Conservation (phyloP, 345 rosid species). For the Eucalyptus sp. region DNA sequence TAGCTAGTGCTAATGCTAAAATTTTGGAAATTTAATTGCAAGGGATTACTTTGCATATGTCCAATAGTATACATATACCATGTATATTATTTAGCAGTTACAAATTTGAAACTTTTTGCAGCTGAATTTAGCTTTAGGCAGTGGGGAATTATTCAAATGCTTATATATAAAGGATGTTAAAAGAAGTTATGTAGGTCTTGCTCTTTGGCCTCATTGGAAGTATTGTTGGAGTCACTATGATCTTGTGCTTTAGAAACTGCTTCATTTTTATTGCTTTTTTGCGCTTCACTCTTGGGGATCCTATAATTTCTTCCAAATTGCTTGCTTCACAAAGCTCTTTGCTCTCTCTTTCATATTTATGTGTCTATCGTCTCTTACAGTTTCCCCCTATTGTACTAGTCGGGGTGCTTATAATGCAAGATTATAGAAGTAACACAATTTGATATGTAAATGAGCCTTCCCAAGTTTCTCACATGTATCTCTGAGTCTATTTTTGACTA, state of each 20-base stretch:
- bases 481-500: neutral
- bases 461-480: neutral
- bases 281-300: neutral
- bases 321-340: neutral
- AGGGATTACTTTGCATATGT: no score
- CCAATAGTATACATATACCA: no score
- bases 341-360: neutral
- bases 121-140: no score
- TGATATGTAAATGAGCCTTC: neutral
- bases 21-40: no score
- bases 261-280: no score
- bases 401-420: slow-evolving; percentile 5
- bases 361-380: neutral
- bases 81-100: no score
- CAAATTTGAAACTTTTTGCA: no score
- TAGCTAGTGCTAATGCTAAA: no score
- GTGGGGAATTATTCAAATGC: no score
- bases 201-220: neutral
- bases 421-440: neutral
- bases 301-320: neutral
- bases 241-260: neutral
- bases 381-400: no score
- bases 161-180: no score
- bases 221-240: neutral
- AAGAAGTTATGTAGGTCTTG: no score